Conservation (phyloP, 108 stramenopile species). For the Cyclotella atomus region DNA sequence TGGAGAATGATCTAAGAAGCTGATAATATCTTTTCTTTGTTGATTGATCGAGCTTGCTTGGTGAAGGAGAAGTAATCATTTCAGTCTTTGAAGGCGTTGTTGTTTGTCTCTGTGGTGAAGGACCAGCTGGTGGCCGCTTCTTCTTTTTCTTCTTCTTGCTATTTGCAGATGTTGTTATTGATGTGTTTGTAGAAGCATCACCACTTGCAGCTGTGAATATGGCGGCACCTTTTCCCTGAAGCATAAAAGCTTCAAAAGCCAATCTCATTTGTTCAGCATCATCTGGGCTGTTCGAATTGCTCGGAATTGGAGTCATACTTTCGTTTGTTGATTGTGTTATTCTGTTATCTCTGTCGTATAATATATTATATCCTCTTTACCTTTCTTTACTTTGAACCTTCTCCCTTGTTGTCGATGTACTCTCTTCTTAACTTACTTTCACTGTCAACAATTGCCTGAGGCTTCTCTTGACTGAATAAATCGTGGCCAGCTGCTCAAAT, state of each 20-base stretch:
- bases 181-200: constrained; percentile 5
- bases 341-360: neutral
- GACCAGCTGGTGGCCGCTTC: constrained; percentile 15
- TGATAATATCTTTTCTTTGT: constrained; percentile 47
- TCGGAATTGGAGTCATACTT: constrained; percentile 11
- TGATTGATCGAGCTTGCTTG: constrained; percentile 16
- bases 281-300: neutral
- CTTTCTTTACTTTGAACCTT: constrained; percentile 1
- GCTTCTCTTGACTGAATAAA: constrained; percentile 78
- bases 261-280: constrained; percentile 43
- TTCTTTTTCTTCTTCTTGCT: constrained; percentile 55
- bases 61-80: neutral
- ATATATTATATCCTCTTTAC: neutral
- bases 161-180: constrained; percentile 18
- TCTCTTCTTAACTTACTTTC: constrained; percentile 58
- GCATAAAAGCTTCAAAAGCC: constrained; percentile 59
- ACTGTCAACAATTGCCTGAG: constrained; percentile 66
- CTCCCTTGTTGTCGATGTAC: constrained; percentile 38
- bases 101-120: constrained; percentile 1
- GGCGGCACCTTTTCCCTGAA: constrained; percentile 17
- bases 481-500: constrained; percentile 86
- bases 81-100: neutral
- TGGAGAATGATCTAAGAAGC: constrained; percentile 59
- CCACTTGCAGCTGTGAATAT: neutral
- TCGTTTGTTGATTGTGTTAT: neutral